These are phyloP conservation scores for Corrigiola litoralis DNA, from an alignment of 179 eudicot species.

Conservation along the genomic window DNA sequence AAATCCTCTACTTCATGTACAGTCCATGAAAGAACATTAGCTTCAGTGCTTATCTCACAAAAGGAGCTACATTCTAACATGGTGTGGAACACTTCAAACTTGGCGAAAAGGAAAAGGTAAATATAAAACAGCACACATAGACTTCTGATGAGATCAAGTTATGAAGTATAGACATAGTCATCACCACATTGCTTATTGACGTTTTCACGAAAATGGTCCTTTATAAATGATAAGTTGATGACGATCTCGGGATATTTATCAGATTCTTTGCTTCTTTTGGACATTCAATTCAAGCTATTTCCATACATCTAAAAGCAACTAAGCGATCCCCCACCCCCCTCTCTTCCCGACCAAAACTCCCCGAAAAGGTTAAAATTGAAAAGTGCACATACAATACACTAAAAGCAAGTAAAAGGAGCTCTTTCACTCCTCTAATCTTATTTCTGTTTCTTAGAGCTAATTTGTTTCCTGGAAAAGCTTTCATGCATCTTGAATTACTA, in stretches of 20 bases:
- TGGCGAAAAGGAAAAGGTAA: not conserved
- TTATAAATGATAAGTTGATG: not conserved
- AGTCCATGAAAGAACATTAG: too few species aligned
- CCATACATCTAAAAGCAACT: constrained; percentile 4
- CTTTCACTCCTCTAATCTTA: not conserved
- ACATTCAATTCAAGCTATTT: not conserved
- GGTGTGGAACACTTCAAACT: not conserved
- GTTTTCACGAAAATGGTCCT: too few species aligned
- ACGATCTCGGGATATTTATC: not conserved
- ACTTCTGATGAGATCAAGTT: not conserved
- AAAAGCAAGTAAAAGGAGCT: not conserved
- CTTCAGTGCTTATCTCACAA: too few species aligned
- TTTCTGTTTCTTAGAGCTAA: too few species aligned
- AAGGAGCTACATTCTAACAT: too few species aligned
- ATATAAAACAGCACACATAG: not conserved
- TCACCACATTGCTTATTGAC: not conserved
- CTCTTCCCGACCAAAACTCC: not conserved
- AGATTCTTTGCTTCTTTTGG: not conserved
- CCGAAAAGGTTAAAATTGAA: not conserved
- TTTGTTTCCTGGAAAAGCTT: not conserved
- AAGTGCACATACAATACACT: not conserved
- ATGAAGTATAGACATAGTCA: not conserved
- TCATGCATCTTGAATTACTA: not conserved
- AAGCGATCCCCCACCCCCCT: not conserved
- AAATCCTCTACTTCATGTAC: too few species aligned